These are phyloP conservation scores for Trichoderma guizhouense DNA, from an alignment of 2,329 filamentous ascomycete genomes.

Conservation along the genomic window DNA sequence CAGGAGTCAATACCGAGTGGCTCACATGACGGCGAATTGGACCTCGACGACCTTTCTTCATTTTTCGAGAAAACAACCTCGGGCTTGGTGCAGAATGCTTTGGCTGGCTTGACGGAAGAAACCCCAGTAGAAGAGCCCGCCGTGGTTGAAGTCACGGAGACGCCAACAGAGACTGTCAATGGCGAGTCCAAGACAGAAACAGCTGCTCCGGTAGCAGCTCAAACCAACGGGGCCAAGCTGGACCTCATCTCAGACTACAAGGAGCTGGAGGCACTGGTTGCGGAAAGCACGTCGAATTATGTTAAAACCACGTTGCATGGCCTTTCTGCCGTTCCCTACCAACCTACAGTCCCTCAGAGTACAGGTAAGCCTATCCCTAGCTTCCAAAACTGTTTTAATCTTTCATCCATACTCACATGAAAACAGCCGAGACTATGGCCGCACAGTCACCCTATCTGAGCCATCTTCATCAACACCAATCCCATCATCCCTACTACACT, in stretches of 20 bases:
- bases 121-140: conserved; percentile 16
- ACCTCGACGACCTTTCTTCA: conserved; percentile 41
- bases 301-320: conserved; percentile 44
- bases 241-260: conserved; percentile 40
- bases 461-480: conserved; percentile 38
- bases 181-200: conserved; percentile 21
- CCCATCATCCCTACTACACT: conserved; percentile 35
- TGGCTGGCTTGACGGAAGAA: conserved; percentile 37
- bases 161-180: conserved; percentile 23
- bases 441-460: conserved; percentile 37
- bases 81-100: conserved; percentile 39
- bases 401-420: background rate
- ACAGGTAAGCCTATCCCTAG: conserved; percentile 30
- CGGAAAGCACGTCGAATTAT: conserved; percentile 44
- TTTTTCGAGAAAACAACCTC: conserved; percentile 43
- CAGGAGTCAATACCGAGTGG: conserved; percentile 29
- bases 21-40: conserved; percentile 32
- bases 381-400: background rate
- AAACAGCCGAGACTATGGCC: conserved; percentile 32
- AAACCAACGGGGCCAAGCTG: conserved; percentile 31
- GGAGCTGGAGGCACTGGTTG: conserved; percentile 42
- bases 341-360: conserved; percentile 40
- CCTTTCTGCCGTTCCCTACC: conserved; percentile 42
- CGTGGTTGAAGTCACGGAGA: conserved; percentile 24
- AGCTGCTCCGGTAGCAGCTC: conserved; percentile 22